Evolutionary conservation across 2,329 filamentous ascomycete species (phyloP), one percentile per base, ranked within the genome.

Genomic region (Colletotrichum sp.): DNA sequence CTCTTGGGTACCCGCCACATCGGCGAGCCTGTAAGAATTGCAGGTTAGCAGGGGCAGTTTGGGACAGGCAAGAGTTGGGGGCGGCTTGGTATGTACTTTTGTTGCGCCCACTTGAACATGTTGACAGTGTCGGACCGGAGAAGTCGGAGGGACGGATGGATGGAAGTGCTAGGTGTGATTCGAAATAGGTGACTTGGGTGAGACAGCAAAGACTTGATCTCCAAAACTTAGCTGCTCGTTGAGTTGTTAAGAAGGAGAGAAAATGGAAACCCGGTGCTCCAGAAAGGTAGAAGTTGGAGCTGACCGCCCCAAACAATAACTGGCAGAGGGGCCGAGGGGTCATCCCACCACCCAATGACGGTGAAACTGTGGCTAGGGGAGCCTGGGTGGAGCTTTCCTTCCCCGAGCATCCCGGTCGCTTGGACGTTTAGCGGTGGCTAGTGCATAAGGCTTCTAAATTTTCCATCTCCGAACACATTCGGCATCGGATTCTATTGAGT

Each of bases 31-130:
- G 79, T 77, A 73, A 76, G 62, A 75, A 51, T 77, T 70, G 72
- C 59, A 59, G 24, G 63, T 67, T 67, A 75, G 71, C 61, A 75
- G 69, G 73, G 68, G 73, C 65, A 72, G 24, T 24, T 71, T 76
- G 80, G 59, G 80, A 79, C 80, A 78, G 59, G n/a, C 73, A 61
- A 75, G 70, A 69, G 64, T 75, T 61, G 63, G 47, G 57, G 33
- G 43, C 29, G 63, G 68, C 58, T 61, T 33, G 18, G 55, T 58
- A 58, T 94, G 86, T 88, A 97, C 95, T 93, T 92, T 86, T 96
- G 93, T 87, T 98, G 97, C 79, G 95, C 93, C 95, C 95, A 98
- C 88, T 95, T 97, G 88, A 98, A 96, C 93, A 95, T 97, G 84
- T 81, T 90, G 83, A 27, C 43, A 27, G 13, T 51, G 16, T n/a